phyloP scores from a whole-genome alignment of 257 asterid genomes.

The Knoxia roxburghii region DNA sequence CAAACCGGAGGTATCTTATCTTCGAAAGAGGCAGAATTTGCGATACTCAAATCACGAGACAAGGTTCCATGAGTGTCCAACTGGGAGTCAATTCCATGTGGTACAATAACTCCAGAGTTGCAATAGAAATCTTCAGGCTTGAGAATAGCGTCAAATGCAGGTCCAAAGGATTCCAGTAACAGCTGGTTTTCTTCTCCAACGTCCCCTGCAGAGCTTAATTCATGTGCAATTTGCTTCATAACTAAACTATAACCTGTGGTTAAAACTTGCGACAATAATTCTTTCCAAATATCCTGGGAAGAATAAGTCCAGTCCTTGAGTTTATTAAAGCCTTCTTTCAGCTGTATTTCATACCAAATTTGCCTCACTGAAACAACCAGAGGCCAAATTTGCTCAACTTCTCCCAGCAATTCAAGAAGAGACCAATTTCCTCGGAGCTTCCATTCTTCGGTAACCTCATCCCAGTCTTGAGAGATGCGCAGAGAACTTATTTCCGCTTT shows the following conservation, averaged over 20 bases:
- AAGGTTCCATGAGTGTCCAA: no score
- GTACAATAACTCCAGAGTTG: no score
- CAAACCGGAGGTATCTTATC: no score
- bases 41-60: no score
- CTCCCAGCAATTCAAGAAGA: slow-evolving; percentile 65
- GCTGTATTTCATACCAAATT: slow-evolving; percentile 78
- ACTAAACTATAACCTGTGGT: slow-evolving; percentile 22
- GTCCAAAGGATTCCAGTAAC: no score
- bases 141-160: no score
- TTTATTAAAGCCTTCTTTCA: slow-evolving; percentile 32
- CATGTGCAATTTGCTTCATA: no score
- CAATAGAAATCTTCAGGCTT: no score
- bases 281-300: slow-evolving; percentile 40
- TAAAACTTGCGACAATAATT: slow-evolving; percentile 45
- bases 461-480: slow-evolving; percentile 68
- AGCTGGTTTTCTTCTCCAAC: no score
- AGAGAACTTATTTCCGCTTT: slow-evolving; percentile 31
- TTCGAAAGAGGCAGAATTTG: no score
- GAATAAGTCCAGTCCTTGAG: slow-evolving; percentile 65
- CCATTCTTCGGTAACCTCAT: slow-evolving; percentile 69
- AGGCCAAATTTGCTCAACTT: slow-evolving; percentile 42
- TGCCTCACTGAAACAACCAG: slow-evolving; percentile 65
- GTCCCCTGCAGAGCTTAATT: no score
- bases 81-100: no score
- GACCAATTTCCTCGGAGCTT: slow-evolving; percentile 61